phyloP scores from a whole-genome alignment of 805 yeast species.

The Pichia occidentalis region DNA sequence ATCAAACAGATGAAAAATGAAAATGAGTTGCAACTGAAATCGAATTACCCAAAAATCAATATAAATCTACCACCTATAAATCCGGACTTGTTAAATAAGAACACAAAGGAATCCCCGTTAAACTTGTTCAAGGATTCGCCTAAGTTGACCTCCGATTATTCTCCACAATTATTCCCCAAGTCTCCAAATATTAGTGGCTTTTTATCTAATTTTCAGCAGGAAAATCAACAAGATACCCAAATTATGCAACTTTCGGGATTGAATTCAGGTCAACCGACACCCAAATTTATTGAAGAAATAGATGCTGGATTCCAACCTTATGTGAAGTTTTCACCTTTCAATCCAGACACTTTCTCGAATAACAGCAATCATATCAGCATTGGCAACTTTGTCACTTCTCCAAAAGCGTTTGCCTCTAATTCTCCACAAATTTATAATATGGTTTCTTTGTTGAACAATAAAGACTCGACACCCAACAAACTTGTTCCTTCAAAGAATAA shows the following conservation, averaged over 20 bases:
- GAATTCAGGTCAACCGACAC: not conserved
- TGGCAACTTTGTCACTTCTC: too few species aligned
- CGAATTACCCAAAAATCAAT: not conserved
- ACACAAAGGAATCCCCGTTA: constrained; percentile 5
- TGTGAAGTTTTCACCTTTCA: constrained; percentile 4
- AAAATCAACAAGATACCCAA: not conserved
- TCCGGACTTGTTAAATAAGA: not conserved
- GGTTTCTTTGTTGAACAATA: not conserved
- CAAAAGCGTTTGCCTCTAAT: too few species aligned
- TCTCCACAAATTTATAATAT: not conserved
- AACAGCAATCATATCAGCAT: too few species aligned
- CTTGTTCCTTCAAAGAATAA: not conserved
- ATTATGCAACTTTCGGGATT: too few species aligned
- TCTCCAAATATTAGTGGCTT: constrained; percentile 8
- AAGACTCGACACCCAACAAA: not conserved
- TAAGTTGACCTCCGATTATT: not conserved
- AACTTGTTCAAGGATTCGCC: constrained; percentile 8
- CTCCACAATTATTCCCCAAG: constrained; percentile 3
- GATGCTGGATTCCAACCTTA: constrained; percentile 1
- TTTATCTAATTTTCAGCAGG: not conserved
- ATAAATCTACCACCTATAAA: not conserved
- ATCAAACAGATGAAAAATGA: not conserved
- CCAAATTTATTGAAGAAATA: constrained; percentile 5
- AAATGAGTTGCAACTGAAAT: not conserved
- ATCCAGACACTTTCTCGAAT: too few species aligned